Evolutionary conservation across 305 asterid genomes (phyloP).

Genomic region (Euphrasia arctica): DNA sequence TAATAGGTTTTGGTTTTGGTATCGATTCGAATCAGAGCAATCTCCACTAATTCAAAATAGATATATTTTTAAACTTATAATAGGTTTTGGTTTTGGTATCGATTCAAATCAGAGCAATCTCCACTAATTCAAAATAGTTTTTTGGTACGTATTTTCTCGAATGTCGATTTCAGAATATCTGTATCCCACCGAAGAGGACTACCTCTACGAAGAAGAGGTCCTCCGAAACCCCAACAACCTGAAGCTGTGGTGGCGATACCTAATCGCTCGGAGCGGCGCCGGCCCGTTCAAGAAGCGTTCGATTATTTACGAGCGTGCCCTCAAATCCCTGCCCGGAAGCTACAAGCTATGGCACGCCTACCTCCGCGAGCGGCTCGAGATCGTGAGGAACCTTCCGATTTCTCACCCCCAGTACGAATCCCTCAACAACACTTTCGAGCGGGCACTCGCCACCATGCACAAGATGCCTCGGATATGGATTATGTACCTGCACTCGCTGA

Average conservation of each 20-base stretch:
- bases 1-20: no score
- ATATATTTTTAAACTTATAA: no score
- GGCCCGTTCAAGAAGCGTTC: slow-evolving; percentile 64
- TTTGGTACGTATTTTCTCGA: no score
- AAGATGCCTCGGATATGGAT: slow-evolving; percentile 98
- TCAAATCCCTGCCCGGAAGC: slow-evolving; percentile 82
- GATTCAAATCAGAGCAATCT: no score
- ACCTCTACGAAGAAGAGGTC: slow-evolving; percentile 73
- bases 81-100: no score
- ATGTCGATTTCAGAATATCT: slow-evolving; percentile 36
- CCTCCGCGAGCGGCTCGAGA: slow-evolving; percentile 80
- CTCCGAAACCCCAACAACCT: slow-evolving; percentile 72
- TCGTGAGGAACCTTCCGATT: slow-evolving; percentile 68
- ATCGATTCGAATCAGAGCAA: no score
- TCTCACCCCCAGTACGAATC: slow-evolving; percentile 54
- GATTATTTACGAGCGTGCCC: slow-evolving; percentile 74
- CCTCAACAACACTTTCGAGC: slow-evolving; percentile 83
- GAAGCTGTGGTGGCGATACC: slow-evolving; percentile 90
- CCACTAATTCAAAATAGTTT: no score
- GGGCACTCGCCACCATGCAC: slow-evolving; percentile 92
- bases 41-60: no score
- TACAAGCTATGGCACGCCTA: slow-evolving; percentile 93
- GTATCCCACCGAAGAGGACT: slow-evolving; percentile 65
- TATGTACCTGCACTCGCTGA: slow-evolving; percentile 62
- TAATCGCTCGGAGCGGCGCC: slow-evolving; percentile 67